phyloP scores from a whole-genome alignment of 352 stramenopile species.

The Phytophthora cajani region DNA sequence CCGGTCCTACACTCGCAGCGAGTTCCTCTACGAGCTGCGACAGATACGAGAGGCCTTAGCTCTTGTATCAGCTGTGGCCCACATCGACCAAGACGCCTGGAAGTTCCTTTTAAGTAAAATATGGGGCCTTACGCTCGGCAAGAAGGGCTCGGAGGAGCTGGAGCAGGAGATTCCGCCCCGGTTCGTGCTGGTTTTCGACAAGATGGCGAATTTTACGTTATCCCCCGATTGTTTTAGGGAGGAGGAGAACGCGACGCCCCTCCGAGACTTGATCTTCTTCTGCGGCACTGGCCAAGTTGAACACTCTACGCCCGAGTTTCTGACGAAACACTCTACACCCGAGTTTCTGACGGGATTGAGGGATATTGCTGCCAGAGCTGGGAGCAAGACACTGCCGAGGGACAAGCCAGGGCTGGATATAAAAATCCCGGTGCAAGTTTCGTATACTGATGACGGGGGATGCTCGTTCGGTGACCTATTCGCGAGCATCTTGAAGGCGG shows the following conservation, averaged over 20 bases:
- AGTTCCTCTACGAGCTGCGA: neutral
- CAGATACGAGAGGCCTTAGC: neutral
- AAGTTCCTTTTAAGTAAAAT: slow-evolving; percentile 6
- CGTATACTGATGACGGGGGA: neutral
- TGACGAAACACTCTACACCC: neutral
- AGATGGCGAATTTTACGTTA: neutral
- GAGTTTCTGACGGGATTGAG: neutral
- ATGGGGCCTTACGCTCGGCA: slow-evolving; percentile 5
- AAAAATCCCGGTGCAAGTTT: neutral
- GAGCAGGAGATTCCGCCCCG: slow-evolving; percentile 1
- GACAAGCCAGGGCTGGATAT: neutral
- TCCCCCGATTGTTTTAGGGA: too few species aligned
- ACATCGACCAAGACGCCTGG: slow-evolving; percentile 11
- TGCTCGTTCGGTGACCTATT: too few species aligned
- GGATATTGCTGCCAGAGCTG: neutral
- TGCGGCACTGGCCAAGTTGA: neutral
- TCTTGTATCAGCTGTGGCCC: neutral
- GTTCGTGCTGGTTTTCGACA: slow-evolving; percentile 7
- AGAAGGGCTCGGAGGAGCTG: slow-evolving; percentile 7
- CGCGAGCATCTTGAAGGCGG: neutral
- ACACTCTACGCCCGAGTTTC: neutral
- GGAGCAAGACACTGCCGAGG: neutral
- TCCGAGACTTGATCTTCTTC: neutral
- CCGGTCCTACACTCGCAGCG: neutral
- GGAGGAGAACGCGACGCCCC: neutral